Base-by-base conservation (phyloP, 257 asterid genomes). In the Salvia rosmarinus region DNA sequence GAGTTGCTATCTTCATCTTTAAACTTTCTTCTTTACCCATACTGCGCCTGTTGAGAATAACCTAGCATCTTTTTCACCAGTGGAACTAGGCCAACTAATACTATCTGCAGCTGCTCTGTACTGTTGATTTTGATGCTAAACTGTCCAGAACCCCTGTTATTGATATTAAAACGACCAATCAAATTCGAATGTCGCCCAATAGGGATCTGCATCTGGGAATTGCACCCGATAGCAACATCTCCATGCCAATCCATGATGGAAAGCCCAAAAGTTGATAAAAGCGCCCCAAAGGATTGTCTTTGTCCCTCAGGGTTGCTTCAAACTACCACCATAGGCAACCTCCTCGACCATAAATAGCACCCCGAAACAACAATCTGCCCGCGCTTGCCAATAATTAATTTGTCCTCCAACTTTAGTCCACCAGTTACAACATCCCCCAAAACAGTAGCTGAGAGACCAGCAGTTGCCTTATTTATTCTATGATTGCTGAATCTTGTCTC, bases 181-280 rank as follows among this genome's bases (percentile, higher is more conserved):
- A 95, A 79, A 76, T 95, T 91, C 32, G 98, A 76, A 77, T 73
- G 79, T 56, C 98, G 88, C 14, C 99, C 99, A 73, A 90, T 65
- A 23, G 98, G 99, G 49, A 95, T 85, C 78, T 95, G 99, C 3
- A 90, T 83, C 84, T 95, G 98, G 32, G 89, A 85, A 84, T 89
- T 91, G 81, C 96, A 82, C 67, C 97, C 99, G 12, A 95, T 52
- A 75, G 98, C 95, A 84, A 95, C 91, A 78, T 95, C 99, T 43
- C 99, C 99, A 76, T 91, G 95, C 98, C 96, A 88, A 66, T 95
- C 98, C 98, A 95, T 89, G 37, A 90, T 87, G 6, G 98, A 89
- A 14, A 91, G 73, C 39, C 97, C 99, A 67, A 95, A 74, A 1
- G 99, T 91, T 14, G 95, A 76, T 42, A 89, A 73, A 89, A 95